Evolutionary conservation across 805 yeast species (phyloP).

Genomic region (Limtongia smithiae): DNA sequence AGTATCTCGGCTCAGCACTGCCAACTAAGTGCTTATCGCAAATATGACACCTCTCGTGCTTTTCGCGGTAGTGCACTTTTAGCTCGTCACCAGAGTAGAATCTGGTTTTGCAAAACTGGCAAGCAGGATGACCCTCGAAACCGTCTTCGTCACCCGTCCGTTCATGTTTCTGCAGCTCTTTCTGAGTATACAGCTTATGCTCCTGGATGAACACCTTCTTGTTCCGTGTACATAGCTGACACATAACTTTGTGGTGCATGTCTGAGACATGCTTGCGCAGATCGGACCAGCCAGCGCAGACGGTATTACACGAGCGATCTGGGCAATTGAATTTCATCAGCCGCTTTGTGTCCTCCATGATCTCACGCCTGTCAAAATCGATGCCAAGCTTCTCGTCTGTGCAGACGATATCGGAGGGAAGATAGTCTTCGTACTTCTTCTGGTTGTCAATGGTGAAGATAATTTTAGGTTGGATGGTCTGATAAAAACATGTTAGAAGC

Average conservation of each 20-base stretch:
- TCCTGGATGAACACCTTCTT: constrained; percentile 77
- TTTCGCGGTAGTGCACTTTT: constrained; percentile 71
- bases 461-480: constrained; percentile 53
- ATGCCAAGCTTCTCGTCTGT: constrained; percentile 50
- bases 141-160: constrained; percentile 66
- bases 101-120: constrained; percentile 73
- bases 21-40: constrained; percentile 66
- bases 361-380: constrained; percentile 54
- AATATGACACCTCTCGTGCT: constrained; percentile 84
- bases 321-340: constrained; percentile 60
- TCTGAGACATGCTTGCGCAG: constrained; percentile 61
- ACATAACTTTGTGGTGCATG: constrained; percentile 61
- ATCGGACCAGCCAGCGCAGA: constrained; percentile 50
- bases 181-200: constrained; percentile 55
- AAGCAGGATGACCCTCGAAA: constrained; percentile 83
- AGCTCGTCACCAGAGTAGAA: constrained; percentile 89
- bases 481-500: not conserved
- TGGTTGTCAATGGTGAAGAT: constrained; percentile 51
- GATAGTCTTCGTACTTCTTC: constrained; percentile 42
- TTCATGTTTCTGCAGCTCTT: constrained; percentile 67
- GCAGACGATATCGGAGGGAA: constrained; percentile 36
- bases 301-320: constrained; percentile 40
- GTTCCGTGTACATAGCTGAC: constrained; percentile 73
- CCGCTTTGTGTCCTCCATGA: constrained; percentile 47
- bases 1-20: constrained; percentile 61